Percentiles rank a stretch among this genome's conserved stretches.
Conservation (phyloP, 495 filamentous ascomycete species). For the Aspergillus haitiensis region DNA sequence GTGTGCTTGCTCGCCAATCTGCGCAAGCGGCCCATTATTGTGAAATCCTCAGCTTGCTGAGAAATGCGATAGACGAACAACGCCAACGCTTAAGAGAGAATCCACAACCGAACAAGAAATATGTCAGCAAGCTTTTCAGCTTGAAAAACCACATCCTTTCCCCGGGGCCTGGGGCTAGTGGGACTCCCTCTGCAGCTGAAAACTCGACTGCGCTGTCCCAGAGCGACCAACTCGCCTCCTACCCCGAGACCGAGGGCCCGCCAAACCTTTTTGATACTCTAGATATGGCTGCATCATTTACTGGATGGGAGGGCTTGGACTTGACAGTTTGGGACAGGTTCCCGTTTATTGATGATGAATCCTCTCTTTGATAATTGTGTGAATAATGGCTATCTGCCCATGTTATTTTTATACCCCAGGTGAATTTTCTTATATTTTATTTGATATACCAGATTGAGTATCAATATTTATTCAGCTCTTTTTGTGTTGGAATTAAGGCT, state of each 20-base stretch:
- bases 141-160: conserved; percentile 21
- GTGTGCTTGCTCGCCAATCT: conserved; percentile 35
- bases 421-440: too few relatives aligned
- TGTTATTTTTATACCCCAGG: too few relatives aligned
- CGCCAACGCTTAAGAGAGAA: conserved; percentile 34
- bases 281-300: neutral
- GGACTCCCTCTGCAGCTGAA: neutral
- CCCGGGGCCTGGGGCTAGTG: neutral
- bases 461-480: too few relatives aligned
- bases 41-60: conserved; percentile 37
- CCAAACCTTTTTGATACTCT: neutral
- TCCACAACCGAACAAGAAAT: conserved; percentile 33
- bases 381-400: neutral
- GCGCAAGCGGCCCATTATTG: conserved; percentile 45
- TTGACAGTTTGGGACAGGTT: conserved; percentile 18
- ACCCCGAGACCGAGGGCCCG: neutral
- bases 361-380: neutral
- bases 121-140: conserved; percentile 43
- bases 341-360: conserved; percentile 13
- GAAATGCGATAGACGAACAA: conserved; percentile 36
- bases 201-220: neutral
- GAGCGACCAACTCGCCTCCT: neutral
- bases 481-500: too few relatives aligned
- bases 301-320: conserved; percentile 19
- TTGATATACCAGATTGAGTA: too few relatives aligned